Evolutionary conservation across 2,329 filamentous ascomycete species (phyloP), one percentile per base, ranked within the genome.

Genomic region (Arthrobotrys iridis): DNA sequence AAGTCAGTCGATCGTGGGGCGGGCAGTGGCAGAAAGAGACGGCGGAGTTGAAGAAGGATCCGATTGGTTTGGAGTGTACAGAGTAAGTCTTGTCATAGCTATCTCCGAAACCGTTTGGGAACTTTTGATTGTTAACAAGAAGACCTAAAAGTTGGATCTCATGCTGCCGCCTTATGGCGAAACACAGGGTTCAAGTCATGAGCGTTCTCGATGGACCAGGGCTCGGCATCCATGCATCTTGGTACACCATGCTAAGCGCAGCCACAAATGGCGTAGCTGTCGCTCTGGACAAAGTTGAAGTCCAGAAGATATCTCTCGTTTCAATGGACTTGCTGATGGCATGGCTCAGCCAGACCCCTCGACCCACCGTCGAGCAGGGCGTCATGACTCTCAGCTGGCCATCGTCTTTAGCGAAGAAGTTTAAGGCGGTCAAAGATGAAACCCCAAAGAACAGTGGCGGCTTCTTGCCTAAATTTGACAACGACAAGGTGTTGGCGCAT

Each of bases 1-100:
- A 62, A 81, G 77, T 77, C 80, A 57, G 78, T 79, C 48, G 79
- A 63, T 78, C 79, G 24, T 77, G 71, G 24, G 81, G 80, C 65
- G 63, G 64, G 28, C 82, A 83, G 76, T 77, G 77, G 52, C 45
- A 43, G 24, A 79, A 71, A 45, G 84, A 83, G 77, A 72, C 79
- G 33, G 71, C 63, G 5, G 71, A 18, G 45, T 46, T 75, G 35
- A 68, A 68, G 37, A 63, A 68, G n/a, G 57, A 68, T 24, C 71
- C 63, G 11, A 68, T 68, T 45, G 71, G 71, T 4, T 50, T n/a
- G 30, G 60, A 75, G 33, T 75, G 71, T 22, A 75, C 48, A 24
- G 71, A 75, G 71, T 75, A 48, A 75, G 71, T 75, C 0, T 28
- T 11, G 2, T 33, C 11, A 30, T 20, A 7, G 6, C 37, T 24